Percentiles rank a stretch among this genome's conserved stretches.
phyloP scores from a whole-genome alignment of 2,329 filamentous ascomycete genomes.

The Sphaerulina vaccinii region DNA sequence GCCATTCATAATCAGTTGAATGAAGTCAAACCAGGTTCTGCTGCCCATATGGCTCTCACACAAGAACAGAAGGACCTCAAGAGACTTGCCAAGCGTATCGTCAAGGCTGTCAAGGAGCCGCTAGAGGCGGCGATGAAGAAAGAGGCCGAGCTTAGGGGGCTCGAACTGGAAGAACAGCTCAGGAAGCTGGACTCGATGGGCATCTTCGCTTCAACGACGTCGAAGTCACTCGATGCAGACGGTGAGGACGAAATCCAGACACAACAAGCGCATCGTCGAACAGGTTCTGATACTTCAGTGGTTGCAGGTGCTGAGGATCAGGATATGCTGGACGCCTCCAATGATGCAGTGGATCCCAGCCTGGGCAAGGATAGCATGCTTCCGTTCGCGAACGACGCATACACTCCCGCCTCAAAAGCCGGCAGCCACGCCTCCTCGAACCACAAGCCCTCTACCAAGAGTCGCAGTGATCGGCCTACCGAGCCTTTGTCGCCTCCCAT shows the following conservation, averaged over 20 bases:
- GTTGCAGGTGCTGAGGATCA: slow-evolving; percentile 39
- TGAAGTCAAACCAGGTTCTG: slow-evolving; percentile 36
- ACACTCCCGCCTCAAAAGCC: slow-evolving; percentile 28
- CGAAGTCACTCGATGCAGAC: slow-evolving; percentile 47
- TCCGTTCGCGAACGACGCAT: slow-evolving; percentile 20
- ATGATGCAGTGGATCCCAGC: slow-evolving; percentile 28
- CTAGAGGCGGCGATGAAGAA: slow-evolving; percentile 74
- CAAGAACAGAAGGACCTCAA: slow-evolving; percentile 76
- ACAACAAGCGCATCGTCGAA: slow-evolving; percentile 33
- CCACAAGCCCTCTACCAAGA: slow-evolving; percentile 15
- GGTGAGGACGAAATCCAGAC: slow-evolving; percentile 39
- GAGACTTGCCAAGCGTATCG: slow-evolving; percentile 82
- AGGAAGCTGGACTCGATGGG: slow-evolving; percentile 71
- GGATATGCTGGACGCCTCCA: slow-evolving; percentile 34
- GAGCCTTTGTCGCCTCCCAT: slow-evolving; percentile 39
- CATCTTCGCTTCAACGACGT: slow-evolving; percentile 51
- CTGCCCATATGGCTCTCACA: slow-evolving; percentile 43
- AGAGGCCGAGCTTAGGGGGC: slow-evolving; percentile 76
- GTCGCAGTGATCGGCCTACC: slow-evolving; percentile 27
- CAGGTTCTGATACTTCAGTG: slow-evolving; percentile 40
- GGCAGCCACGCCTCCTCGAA: slow-evolving; percentile 28
- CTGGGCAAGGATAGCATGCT: slow-evolving; percentile 24
- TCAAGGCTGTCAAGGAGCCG: slow-evolving; percentile 75
- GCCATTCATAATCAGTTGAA: slow-evolving; percentile 46
- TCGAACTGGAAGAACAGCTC: slow-evolving; percentile 66